Evolutionary conservation across 2,329 filamentous ascomycete genomes (phyloP).

Genomic region (Paramyrothecium sp.): DNA sequence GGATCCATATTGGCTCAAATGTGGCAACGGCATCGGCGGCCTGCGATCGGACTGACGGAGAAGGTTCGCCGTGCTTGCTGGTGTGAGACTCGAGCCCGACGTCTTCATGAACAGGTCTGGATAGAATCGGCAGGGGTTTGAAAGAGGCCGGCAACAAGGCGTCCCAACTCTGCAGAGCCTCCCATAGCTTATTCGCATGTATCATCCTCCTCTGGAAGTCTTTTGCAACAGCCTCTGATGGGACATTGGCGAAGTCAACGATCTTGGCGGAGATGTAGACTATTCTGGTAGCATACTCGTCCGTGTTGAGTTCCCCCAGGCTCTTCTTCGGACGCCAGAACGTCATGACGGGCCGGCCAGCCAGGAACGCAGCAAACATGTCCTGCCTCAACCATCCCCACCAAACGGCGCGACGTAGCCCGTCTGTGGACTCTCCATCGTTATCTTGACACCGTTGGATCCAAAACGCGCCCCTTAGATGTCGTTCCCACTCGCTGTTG

Average conservation of each 20-base stretch:
- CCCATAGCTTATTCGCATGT: background rate
- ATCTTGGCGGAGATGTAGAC: constrained; percentile 52
- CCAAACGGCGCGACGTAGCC: constrained; percentile 56
- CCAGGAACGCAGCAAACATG: constrained; percentile 59
- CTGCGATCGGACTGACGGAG: background rate
- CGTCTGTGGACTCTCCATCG: constrained; percentile 50
- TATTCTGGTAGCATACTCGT: constrained; percentile 49
- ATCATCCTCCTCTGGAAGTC: background rate
- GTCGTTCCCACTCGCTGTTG: constrained; percentile 50
- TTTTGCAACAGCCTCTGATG: background rate
- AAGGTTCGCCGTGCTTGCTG: background rate
- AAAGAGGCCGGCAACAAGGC: background rate
- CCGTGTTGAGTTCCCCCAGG: constrained; percentile 42
- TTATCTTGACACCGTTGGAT: constrained; percentile 60
- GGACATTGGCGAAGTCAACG: constrained; percentile 40
- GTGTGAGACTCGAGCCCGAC: background rate
- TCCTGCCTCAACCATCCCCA: constrained; percentile 64
- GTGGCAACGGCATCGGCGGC: constrained; percentile 36
- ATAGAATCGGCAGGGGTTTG: background rate
- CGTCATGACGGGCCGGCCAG: constrained; percentile 52
- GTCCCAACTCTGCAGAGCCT: background rate
- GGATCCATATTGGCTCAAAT: constrained; percentile 45
- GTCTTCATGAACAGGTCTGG: background rate
- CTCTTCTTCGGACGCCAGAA: constrained; percentile 53
- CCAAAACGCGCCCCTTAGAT: constrained; percentile 62